Base-by-base conservation (phyloP, 257 asterid species). In the Verbascum thapsus region DNA sequence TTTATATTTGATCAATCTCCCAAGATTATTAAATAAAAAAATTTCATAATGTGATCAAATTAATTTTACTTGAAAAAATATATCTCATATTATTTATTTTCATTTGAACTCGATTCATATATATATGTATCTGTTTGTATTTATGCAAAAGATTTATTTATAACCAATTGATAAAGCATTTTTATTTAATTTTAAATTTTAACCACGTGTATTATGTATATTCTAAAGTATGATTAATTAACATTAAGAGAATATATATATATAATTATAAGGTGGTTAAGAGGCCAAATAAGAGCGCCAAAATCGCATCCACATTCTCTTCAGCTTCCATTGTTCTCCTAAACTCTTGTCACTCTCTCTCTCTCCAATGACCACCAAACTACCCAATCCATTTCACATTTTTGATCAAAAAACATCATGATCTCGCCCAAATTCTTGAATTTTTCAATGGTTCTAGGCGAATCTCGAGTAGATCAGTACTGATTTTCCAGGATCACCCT, bases 211-310 rank as follows among this genome's bases (percentile, higher is more conserved):
- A 26, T 26, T 26, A 26, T 26, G n/a, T 26, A 26, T 26, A 26
- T 26, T 5, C 32, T 26, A 26, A 26, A 26, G 32, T 26, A 26
- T 5, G 32, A 56, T 55, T n/a, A n/a, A n/a, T n/a, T n/a, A n/a
- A n/a, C n/a, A n/a, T n/a, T 35, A 51, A 12, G 38, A 23, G 42
- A 48, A 12, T 38, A 7, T 26, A 26, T 49, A 8, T n/a, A n/a
- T n/a, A n/a, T n/a, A 45, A 19, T 43, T 65, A 53, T 22, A 71
- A 72, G 83, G 87, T 67, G 45, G 79, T 73, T 80, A 65, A 40
- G 58, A 10, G 64, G 74, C 73, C 79, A 79, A 78, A 74, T 63
- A 76, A 85, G 84, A 85, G 86, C 80, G 80, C 82, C 72, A 76
- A 80, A 71, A 47, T 71, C 80, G 85, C 81, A 71, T 61, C 76